Percentiles rank a stretch among this genome's conserved stretches.
Conservation (phyloP, 495 filamentous ascomycete species). For the Podospora pseudopauciseta region DNA sequence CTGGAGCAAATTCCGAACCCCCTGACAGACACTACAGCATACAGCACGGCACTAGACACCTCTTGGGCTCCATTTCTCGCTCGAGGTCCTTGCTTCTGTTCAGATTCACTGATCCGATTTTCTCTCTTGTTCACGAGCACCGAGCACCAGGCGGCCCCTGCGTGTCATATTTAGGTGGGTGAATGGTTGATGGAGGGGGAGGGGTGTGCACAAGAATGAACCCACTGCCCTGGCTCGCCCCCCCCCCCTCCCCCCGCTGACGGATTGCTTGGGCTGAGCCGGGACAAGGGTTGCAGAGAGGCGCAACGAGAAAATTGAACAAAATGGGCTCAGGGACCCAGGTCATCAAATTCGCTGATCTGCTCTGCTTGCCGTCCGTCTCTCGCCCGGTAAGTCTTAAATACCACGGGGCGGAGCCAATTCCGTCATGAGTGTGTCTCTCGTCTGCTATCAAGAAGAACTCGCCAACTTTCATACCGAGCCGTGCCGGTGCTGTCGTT, state of each 20-base stretch:
- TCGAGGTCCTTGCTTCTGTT: neutral
- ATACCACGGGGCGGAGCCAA: slow-evolving; percentile 2
- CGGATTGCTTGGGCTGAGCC: neutral
- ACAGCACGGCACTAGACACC: neutral
- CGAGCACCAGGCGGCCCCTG: slow-evolving; percentile 9
- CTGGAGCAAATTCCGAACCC: slow-evolving; percentile 10
- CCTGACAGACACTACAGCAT: neutral
- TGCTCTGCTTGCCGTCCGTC: neutral
- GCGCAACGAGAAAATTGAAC: slow-evolving; percentile 6
- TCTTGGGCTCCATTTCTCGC: neutral
- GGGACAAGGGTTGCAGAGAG: neutral
- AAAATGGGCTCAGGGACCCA: slow-evolving; percentile 7
- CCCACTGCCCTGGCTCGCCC: neutral
- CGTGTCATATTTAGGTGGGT: slow-evolving; percentile 17
- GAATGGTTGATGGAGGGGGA: neutral
- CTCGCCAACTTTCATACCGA: neutral
- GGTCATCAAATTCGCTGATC: slow-evolving; percentile 15
- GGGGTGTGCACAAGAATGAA: neutral
- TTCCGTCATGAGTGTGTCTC: neutral
- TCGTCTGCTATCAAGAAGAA: neutral
- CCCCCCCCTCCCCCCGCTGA: neutral
- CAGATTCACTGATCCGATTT: neutral
- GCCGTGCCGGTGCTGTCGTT: neutral
- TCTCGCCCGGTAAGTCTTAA: neutral
- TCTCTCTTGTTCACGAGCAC: neutral